Conservation (phyloP, 345 rosid genomes). For the Gossypium australe region DNA sequence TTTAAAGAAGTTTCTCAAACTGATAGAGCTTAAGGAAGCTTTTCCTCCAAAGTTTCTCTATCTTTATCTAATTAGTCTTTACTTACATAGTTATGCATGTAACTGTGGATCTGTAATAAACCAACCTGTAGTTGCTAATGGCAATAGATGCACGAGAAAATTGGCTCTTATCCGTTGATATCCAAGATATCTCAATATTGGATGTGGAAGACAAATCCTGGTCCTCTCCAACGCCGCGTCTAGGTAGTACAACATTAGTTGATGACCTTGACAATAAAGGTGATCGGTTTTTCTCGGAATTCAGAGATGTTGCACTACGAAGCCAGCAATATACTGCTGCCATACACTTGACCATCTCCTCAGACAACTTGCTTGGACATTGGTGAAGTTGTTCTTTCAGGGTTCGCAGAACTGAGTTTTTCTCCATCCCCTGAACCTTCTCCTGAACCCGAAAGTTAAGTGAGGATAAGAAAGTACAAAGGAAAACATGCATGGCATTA, state of each 20-base stretch:
- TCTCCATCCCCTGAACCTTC: constrained; percentile 28
- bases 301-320: constrained; percentile 37
- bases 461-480: constrained; percentile 11
- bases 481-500: neutral
- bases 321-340: constrained; percentile 86
- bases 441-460: constrained; percentile 29
- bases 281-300: constrained; percentile 41
- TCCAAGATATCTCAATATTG: constrained; percentile 62
- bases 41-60: neutral
- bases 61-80: neutral
- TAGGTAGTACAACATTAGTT: constrained; percentile 57
- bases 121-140: constrained; percentile 73
- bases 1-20: neutral
- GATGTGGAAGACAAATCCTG: constrained; percentile 68
- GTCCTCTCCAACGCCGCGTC: constrained; percentile 38
- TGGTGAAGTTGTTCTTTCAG: constrained; percentile 74
- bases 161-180: constrained; percentile 58
- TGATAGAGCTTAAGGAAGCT: neutral
- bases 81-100: neutral
- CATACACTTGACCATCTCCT: constrained; percentile 89
- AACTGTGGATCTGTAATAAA: neutral
- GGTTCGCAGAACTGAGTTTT: constrained; percentile 34
- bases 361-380: constrained; percentile 87
- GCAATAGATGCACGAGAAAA: constrained; percentile 70
- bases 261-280: constrained; percentile 59